Base-by-base conservation (phyloP, 1,139 yeast genomes). In the Geotrichum reessii region DNA sequence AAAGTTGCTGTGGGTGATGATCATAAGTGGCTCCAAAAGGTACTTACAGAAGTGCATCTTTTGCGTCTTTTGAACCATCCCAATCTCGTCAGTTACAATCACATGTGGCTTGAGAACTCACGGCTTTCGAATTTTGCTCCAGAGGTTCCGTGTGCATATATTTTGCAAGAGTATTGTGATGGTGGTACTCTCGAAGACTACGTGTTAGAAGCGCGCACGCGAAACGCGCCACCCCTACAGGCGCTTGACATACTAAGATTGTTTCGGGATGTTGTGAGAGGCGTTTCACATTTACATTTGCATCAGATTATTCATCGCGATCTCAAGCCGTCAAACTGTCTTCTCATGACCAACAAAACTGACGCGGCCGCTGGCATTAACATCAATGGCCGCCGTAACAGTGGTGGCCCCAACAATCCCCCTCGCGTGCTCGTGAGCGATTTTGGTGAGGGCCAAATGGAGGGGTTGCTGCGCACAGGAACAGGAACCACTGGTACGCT, bases 101-200 rank as follows among this genome's bases (percentile, higher is more conserved):
- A 91, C 73, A 96, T 90, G 37, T 91, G 97, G 97, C 73, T 91
- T 47, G 97, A 91, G 67, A 76, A 84, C 68, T 89, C 89, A 28
- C 79, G 80, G 46, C 71, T 84, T 33, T 78, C 82, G 22, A 82
- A 79, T 14, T 79, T 81, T 67, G 82, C 83, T 0, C 86, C 85
- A 0, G 67, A 70, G 46, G 84, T 89, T 1, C 97, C 97, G 0
- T 89, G 92, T 69, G 90, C 91, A 8, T 91, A 83, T 66, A 86
- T 90, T 17, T 73, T 90, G 25, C 95, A 88, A 69, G 96, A 90
- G 67, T 90, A 86, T 69, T 90, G 96, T 69, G 86, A 82, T 57
- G 96, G 96, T 12, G 97, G 97, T 0, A 90, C 90, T 56, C 72
- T 90, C 57, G 96, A 90, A 66, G 87, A 83, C 59, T 79, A 86